Percentiles rank a stretch among this genome's conserved stretches.
phyloP scores from a whole-genome alignment of 176 grass and related monocot genomes.

The Otatea glauca region DNA sequence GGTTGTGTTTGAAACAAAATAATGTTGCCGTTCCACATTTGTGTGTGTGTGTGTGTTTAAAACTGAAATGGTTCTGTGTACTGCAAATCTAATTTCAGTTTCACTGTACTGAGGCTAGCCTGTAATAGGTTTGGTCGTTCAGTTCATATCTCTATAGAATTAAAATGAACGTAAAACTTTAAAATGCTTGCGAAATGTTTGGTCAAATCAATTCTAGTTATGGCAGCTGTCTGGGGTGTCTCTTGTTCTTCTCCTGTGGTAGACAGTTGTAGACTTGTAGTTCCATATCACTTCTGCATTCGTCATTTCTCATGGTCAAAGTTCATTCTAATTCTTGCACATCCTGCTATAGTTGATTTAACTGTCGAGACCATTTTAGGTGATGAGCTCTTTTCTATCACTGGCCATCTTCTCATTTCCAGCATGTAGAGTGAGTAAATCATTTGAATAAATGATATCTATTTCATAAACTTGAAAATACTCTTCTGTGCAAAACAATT shows the following conservation, averaged over 20 bases:
- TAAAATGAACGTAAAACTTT: neutral
- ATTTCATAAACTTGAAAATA: neutral
- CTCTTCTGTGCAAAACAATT: neutral
- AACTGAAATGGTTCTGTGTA: neutral
- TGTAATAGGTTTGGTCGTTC: neutral
- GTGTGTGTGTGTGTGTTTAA: neutral
- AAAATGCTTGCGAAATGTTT: neutral
- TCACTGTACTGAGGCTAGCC: neutral
- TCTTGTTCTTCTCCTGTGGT: neutral
- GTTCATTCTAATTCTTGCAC: neutral
- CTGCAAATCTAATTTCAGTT: neutral
- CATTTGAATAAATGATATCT: neutral
- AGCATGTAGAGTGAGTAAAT: conserved; percentile 45
- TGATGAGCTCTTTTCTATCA: conserved; percentile 49
- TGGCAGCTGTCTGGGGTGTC: neutral
- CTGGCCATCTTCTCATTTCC: conserved; percentile 48
- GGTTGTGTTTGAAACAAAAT: neutral
- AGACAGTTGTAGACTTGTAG: too few species aligned
- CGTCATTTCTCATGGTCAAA: neutral
- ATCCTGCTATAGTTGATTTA: neutral
- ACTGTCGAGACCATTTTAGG: conserved; percentile 35
- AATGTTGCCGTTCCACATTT: neutral
- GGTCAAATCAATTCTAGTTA: neutral
- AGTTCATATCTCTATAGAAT: neutral
- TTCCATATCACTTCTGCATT: neutral